Conservation (phyloP, 495 filamentous ascomycete genomes). For the Penicillium waksmanii region DNA sequence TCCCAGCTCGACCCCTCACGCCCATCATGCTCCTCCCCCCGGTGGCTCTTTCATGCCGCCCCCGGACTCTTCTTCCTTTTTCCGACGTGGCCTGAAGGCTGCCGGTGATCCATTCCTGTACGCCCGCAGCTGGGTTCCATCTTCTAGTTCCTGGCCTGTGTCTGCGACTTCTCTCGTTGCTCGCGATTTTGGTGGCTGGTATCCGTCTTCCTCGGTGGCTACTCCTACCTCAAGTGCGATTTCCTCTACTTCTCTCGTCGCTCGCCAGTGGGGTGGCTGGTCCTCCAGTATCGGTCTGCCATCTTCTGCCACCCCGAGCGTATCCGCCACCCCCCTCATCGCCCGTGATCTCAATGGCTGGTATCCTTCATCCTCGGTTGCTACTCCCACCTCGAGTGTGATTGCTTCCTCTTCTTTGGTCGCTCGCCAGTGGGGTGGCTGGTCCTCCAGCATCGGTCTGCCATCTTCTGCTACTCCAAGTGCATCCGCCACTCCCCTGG, state of each 20-base stretch:
- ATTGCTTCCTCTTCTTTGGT: background rate
- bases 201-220: slow-evolving; percentile 4
- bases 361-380: background rate
- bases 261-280: slow-evolving; percentile 17
- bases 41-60: slow-evolving; percentile 23
- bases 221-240: slow-evolving; percentile 10
- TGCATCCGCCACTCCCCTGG: slow-evolving; percentile 5
- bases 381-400: background rate
- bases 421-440: slow-evolving; percentile 8
- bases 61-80: slow-evolving; percentile 14
- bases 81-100: slow-evolving; percentile 29
- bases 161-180: slow-evolving; percentile 16
- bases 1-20: slow-evolving; percentile 22
- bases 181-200: slow-evolving; percentile 14
- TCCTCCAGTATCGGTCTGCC: slow-evolving; percentile 1
- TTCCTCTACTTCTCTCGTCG: slow-evolving; percentile 11
- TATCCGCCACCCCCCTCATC: slow-evolving; percentile 5
- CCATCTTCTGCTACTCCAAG: slow-evolving; percentile 5
- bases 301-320: slow-evolving; percentile 9
- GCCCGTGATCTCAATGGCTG: background rate
- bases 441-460: slow-evolving; percentile 3
- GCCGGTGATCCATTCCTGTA: slow-evolving; percentile 24
- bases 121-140: slow-evolving; percentile 22
- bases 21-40: slow-evolving; percentile 15
- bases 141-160: slow-evolving; percentile 12